These are phyloP conservation scores for Xylariomycetidae sp. DNA, from an alignment of 2,329 filamentous ascomycete genomes.

Conservation along the genomic window DNA sequence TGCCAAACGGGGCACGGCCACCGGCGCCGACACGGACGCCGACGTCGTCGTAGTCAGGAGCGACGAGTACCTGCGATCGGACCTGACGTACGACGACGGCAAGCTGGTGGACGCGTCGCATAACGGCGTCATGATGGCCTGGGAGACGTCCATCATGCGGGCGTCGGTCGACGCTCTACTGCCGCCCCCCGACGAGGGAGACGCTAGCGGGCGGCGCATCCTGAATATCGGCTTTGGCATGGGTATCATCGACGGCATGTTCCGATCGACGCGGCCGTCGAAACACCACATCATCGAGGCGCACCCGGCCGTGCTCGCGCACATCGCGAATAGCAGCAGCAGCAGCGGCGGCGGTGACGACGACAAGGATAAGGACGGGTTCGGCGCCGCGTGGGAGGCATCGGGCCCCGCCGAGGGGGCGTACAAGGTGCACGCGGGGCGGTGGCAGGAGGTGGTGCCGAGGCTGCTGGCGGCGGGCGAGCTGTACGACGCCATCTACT, in stretches of 20 bases:
- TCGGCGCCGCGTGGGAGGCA: slow-evolving; percentile 52
- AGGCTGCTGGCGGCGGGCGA: slow-evolving; percentile 62
- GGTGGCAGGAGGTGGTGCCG: slow-evolving; percentile 78
- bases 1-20: slow-evolving; percentile 18
- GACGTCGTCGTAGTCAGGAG: too few relatives aligned
- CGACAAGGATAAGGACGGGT: slow-evolving; percentile 45
- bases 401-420: slow-evolving; percentile 58
- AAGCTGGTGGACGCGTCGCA: slow-evolving; percentile 69
- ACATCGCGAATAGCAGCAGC: slow-evolving; percentile 44
- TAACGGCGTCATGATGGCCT: slow-evolving; percentile 92
- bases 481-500: slow-evolving; percentile 86
- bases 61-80: slow-evolving; percentile 63
- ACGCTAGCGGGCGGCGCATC: slow-evolving; percentile 55
- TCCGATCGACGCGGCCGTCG: slow-evolving; percentile 62
- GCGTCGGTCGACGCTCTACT: slow-evolving; percentile 66
- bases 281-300: slow-evolving; percentile 84
- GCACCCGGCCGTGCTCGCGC: slow-evolving; percentile 69
- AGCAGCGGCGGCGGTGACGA: too few relatives aligned
- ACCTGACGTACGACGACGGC: slow-evolving; percentile 58
- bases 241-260: slow-evolving; percentile 79
- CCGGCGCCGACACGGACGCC: slow-evolving; percentile 30
- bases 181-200: slow-evolving; percentile 15
- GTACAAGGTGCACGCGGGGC: slow-evolving; percentile 66
- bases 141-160: slow-evolving; percentile 85
- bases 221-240: slow-evolving; percentile 89